A percentile compares a stretch with the other conserved stretches of the same genome.
These are phyloP conservation scores for Blastobotrys chiropterorum DNA, from an alignment of 805 yeast species.

Conservation along the genomic window DNA sequence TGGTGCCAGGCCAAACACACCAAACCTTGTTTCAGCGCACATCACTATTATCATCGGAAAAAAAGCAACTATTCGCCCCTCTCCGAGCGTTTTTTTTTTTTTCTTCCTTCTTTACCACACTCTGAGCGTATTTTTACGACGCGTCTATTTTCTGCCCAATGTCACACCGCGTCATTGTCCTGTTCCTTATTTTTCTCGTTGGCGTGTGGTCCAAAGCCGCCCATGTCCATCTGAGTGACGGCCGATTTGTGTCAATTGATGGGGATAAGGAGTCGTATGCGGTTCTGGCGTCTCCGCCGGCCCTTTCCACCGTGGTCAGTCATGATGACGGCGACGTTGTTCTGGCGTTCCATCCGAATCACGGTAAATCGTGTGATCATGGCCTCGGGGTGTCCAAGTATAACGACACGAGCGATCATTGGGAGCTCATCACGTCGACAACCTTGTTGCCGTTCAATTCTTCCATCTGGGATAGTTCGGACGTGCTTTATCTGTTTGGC, in stretches of 20 bases:
- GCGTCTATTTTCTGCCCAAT: neutral
- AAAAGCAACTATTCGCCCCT: too few relatives aligned
- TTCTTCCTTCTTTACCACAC: too few relatives aligned
- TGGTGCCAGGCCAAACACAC: neutral
- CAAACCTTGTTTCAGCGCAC: neutral
- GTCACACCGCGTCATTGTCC: too few relatives aligned
- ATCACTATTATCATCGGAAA: too few relatives aligned
- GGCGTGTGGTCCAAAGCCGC: too few relatives aligned
- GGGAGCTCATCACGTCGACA: neutral
- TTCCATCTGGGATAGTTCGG: constrained; percentile 15
- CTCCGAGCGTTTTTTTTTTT: too few relatives aligned
- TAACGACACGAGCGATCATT: neutral
- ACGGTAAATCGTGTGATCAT: neutral
- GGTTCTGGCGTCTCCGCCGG: constrained; percentile 24
- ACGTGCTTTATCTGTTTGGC: constrained; percentile 27
- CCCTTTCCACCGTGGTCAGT: constrained; percentile 23
- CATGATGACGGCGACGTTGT: constrained; percentile 17
- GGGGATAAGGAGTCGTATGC: constrained; percentile 3
- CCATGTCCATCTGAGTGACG: neutral
- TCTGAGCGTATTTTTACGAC: neutral
- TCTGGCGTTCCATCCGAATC: constrained; percentile 22
- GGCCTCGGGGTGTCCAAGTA: neutral
- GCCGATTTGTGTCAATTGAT: neutral
- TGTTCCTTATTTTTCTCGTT: too few relatives aligned
- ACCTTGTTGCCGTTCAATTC: neutral